Percentiles rank a stretch among this genome's conserved stretches.
phyloP scores from a whole-genome alignment of 2,329 filamentous ascomycete species.

The Colletotrichum liaoningense region DNA sequence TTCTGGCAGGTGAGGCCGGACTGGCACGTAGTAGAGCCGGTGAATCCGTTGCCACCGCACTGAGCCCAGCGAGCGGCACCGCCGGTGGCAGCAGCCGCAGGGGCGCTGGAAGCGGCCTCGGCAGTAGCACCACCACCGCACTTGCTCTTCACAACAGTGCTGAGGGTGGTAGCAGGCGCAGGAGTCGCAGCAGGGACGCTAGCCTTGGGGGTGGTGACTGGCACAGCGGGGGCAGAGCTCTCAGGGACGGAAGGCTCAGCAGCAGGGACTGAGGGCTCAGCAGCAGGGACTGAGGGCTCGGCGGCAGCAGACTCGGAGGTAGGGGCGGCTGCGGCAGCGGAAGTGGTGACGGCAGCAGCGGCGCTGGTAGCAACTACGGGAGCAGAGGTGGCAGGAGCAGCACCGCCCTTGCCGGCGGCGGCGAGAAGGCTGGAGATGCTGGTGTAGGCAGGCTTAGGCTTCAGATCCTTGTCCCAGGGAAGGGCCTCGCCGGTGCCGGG shows the following conservation, averaged over 20 bases:
- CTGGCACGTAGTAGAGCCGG: conserved; percentile 49
- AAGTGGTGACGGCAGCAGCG: neutral
- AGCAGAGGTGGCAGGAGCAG: conserved; percentile 7
- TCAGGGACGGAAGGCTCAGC: conserved; percentile 2
- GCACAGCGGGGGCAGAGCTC: conserved; percentile 6
- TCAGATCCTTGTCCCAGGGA: conserved; percentile 49
- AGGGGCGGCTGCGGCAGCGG: neutral
- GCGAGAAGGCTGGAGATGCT: conserved; percentile 50
- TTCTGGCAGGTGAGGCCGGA: conserved; percentile 49
- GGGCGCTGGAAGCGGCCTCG: conserved; percentile 9
- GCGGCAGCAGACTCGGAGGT: conserved; percentile 13
- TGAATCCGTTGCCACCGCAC: conserved; percentile 51
- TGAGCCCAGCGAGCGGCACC: conserved; percentile 47
- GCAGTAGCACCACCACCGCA: neutral
- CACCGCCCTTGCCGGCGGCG: conserved; percentile 36
- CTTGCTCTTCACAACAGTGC: conserved; percentile 28
- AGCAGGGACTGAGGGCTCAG: conserved; percentile 4
- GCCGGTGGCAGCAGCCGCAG: conserved; percentile 16
- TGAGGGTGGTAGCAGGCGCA: conserved; percentile 13
- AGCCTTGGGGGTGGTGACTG: neutral
- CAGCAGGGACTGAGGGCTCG: conserved; percentile 1
- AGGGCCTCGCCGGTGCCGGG: conserved; percentile 50
- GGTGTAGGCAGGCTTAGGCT: conserved; percentile 53
- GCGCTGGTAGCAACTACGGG: neutral
- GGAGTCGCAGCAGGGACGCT: neutral